Evolutionary conservation across 2,329 filamentous ascomycete genomes (phyloP).

Genomic region (Neopestalotiopsis rosae): DNA sequence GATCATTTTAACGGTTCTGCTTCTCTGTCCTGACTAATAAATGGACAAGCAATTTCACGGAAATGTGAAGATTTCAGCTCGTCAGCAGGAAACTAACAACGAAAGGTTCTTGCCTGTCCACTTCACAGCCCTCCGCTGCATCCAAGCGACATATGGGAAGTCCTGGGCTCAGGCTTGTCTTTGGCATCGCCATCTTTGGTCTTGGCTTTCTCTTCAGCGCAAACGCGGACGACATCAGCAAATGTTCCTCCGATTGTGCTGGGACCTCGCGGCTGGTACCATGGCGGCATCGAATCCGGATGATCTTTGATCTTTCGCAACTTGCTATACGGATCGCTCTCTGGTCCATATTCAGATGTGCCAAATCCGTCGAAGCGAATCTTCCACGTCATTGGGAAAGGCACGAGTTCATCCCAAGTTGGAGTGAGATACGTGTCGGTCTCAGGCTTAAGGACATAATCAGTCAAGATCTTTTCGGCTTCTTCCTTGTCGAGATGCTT

Average conservation of each 20-base stretch:
- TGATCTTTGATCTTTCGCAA: neutral
- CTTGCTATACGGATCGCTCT: neutral
- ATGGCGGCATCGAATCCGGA: constrained; percentile 6
- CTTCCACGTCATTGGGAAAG: constrained; percentile 22
- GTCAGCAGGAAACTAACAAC: neutral
- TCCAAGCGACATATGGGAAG: constrained; percentile 1
- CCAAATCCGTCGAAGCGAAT: constrained; percentile 17
- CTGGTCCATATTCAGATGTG: constrained; percentile 3
- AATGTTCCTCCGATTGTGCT: constrained; percentile 14
- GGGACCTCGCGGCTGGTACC: constrained; percentile 15
- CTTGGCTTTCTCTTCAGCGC: neutral
- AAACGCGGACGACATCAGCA: constrained; percentile 11
- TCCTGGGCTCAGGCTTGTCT: constrained; percentile 10
- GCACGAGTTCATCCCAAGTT: constrained; percentile 26
- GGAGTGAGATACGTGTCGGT: constrained; percentile 26
- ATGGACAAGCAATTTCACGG: no score
- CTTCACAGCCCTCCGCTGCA: neutral
- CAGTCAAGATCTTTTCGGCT: neutral
- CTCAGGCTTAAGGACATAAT: constrained; percentile 8
- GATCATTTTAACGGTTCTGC: no score
- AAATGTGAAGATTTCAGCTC: no score
- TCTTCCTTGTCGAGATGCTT: constrained; percentile 8
- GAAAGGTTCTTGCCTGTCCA: neutral
- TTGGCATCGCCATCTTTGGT: neutral
- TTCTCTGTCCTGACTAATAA: no score